Evolutionary conservation across 306 rosid species (phyloP).

Genomic region (Casuarina equisetifolia): DNA sequence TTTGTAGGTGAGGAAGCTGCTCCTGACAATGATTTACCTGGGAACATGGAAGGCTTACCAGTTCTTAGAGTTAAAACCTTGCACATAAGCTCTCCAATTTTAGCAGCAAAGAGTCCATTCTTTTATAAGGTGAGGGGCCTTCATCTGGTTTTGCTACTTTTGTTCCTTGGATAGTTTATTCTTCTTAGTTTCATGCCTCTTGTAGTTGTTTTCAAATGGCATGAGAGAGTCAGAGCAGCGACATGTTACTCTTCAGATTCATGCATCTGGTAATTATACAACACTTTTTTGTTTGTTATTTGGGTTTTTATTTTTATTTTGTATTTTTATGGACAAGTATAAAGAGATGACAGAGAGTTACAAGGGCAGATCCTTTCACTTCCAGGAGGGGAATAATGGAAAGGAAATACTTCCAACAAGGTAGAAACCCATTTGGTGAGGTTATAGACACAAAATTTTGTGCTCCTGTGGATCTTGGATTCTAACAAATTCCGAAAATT

Average conservation of each 20-base stretch:
- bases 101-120: slow-evolving; percentile 55
- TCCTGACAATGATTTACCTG: slow-evolving; percentile 16
- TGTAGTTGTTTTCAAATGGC: slow-evolving; percentile 46
- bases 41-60: slow-evolving; percentile 24
- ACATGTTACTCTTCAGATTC: slow-evolving; percentile 44
- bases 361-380: too few species aligned
- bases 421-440: too few species aligned
- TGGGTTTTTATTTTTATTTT: neutral
- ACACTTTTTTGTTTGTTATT: neutral
- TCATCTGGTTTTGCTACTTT: slow-evolving; percentile 6
- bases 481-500: too few species aligned
- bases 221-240: slow-evolving; percentile 42
- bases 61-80: slow-evolving; percentile 36
- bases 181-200: slow-evolving; percentile 22
- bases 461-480: too few species aligned
- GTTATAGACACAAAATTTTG: too few species aligned
- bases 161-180: neutral
- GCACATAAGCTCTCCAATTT: slow-evolving; percentile 52
- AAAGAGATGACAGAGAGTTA: too few species aligned
- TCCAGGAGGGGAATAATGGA: too few species aligned
- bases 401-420: too few species aligned
- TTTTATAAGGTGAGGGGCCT: slow-evolving; percentile 43
- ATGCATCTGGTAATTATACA: slow-evolving; percentile 44
- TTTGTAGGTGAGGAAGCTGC: slow-evolving; percentile 35
- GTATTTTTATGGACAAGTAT: neutral